Evolutionary conservation across 2,329 filamentous ascomycete species (phyloP), one percentile per base, ranked within the genome.

Genomic region (Rutstroemia sp.): DNA sequence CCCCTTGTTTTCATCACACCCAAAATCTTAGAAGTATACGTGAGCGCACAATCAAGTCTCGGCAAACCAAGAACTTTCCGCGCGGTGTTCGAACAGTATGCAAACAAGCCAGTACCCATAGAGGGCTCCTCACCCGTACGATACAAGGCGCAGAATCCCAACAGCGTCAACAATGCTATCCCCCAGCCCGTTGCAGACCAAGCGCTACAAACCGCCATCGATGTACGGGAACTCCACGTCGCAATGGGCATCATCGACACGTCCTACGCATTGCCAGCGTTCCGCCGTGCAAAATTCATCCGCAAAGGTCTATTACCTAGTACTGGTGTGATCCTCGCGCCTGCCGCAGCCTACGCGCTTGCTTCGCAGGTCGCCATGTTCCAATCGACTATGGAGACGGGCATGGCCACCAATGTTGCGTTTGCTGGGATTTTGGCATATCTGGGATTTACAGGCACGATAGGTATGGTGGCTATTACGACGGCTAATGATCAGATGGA

Each of bases 401-500:
- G 74, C 27, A 82, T 81, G 37, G 90, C 91, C 9, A 95, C 89
- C 2, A 82, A 82, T 10, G 82, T 95, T 58, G 86, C 88, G 4
- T 90, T 95, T 68, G 82, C 81, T 0, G 92, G 89, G 12, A 87
- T 94, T 50, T 74, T 92, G 59, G 88, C 90, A 6, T 99, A 97
- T 70, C 78, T 95, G 44, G 80, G 83, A 19, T 89, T 90, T 61
- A 91, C 91, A 4, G 85, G 83, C 4, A 89, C 86, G 9, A 81
- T 97, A 53, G 94, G 92, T 2, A 74, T 94, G 44, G 83, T 97
- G 39, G 90, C 92, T 8, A 76, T 95, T 58, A 85, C 89, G 25
- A 96, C 92, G 37, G 79, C 86, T 58, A 96, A 96, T 72, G 92
- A 97, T 70, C 91, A 97, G 72, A 96, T 96, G 89, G 86, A 87